Conservation (phyloP, 768 basidiomycete genomes). For the Xerocomellus chrysenteron region DNA sequence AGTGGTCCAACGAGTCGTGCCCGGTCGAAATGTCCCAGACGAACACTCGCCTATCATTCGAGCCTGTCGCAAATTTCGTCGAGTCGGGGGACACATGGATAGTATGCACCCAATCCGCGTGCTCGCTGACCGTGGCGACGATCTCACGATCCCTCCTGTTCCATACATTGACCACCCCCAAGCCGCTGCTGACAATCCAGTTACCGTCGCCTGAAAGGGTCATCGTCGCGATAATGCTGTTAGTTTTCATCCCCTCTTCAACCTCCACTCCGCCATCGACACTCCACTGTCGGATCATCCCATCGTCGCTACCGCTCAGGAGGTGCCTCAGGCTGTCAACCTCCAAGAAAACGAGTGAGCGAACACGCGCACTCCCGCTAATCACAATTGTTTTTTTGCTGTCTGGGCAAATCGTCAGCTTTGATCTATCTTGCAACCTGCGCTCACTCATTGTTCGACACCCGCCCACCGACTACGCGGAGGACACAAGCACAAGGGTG, state of each 20-base stretch:
- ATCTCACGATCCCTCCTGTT: not conserved
- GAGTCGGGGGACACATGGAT: slow-evolving; percentile 9
- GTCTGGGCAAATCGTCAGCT: not conserved
- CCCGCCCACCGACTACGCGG: not conserved
- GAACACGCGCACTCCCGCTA: not conserved
- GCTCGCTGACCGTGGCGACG: not conserved
- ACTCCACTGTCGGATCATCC: slow-evolving; percentile 2
- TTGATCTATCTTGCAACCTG: not conserved
- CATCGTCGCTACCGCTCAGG: not conserved
- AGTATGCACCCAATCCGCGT: not conserved
- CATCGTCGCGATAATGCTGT: not conserved
- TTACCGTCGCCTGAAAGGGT: not conserved
- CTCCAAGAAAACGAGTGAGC: not conserved
- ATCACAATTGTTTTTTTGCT: not conserved
- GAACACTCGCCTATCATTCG: not conserved
- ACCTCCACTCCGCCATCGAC: not conserved
- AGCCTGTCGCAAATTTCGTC: slow-evolving; percentile 3
- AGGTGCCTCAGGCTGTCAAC: not conserved
- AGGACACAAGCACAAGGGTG: too few relatives aligned
- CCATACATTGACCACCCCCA: not conserved
- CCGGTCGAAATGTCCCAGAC: slow-evolving; percentile 8
- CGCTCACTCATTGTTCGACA: not conserved
- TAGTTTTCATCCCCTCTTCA: not conserved
- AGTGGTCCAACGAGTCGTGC: slow-evolving; percentile 8
- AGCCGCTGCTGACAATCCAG: not conserved